Base-by-base conservation (phyloP, 495 filamentous ascomycete species). In the Daldinia concentrica region DNA sequence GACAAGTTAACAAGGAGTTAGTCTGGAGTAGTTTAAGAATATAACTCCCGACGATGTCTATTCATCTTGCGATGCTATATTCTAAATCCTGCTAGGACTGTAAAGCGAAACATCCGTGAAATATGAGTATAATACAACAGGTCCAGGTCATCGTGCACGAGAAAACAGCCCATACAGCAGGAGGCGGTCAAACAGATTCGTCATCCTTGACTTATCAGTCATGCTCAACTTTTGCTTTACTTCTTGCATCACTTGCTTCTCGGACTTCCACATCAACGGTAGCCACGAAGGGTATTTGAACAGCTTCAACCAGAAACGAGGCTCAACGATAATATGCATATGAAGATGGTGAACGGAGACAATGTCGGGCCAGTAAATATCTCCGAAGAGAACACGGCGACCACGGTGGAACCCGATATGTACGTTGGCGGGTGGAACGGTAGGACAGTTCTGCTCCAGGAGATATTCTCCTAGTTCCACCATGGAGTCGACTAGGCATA, bases 211-310 rank as follows among this genome's bases (percentile, higher is more conserved):
- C 32, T 58, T 9, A 24, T 9, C 50, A 11, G 2, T 12, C 4
- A 56, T 22, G 5, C 6, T 14, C 11, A 32, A 37, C 30, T 19
- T 52, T 30, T 9, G 6, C 5, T 29, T 29, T 2, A 54, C 7
- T 9, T 57, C 30, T 37, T 22, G 54, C 29, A 34, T 30, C 30
- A 57, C 54, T 37, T 57, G 29, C 9, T 54, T 45, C 24, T 73
- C 70, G 1, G 70, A 73, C 48, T 73, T 73, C 70, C 70, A 73
- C 69, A 73, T 73, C 14, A 73, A 57, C 27, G 70, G 56, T n/a
- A 73, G 19, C 70, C 70, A 73, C 3, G 65, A 22, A 9, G 70
- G 70, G 41, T 73, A 73, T 22, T 73, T 73, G 45, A 73, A 64
- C 1, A 69, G n/a, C 48, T 52, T 54, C 12, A 37, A 9, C 60